Evolutionary conservation across 208 protist species (phyloP), one percentile per base, ranked within the genome.

Genomic region (Trypanosoma lewisi): DNA sequence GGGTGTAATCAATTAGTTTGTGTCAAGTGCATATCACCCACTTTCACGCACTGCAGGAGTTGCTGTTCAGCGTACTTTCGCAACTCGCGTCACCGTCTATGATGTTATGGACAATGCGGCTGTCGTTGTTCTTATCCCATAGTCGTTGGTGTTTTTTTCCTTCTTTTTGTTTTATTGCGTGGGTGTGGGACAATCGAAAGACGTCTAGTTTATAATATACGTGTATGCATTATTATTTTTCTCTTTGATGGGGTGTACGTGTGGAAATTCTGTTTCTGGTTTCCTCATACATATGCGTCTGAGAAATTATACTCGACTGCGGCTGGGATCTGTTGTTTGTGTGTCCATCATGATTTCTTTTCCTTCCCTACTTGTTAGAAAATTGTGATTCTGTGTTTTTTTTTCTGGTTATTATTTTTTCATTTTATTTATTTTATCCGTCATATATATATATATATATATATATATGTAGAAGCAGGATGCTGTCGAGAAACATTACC

Each of bases 21-120:
- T 31, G 37, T 57, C 11, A 48, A 63, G 33, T 95, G 85, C 51
- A 59, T 93, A 21, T 67, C 78, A 54, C 39, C 73, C 4, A 67
- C 68, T 30, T 86, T 89, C 82, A 68, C 70, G n/a, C 84, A 91
- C 59, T 92, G 85, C 69, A 80, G 77, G 49, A 63, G 67, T 7
- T 95, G 89, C 67, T 91, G 81, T 66, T 41, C 80, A 8, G 82
- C 79, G 16, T 93, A 74, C 57, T 82, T 95, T 70, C 71, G 53
- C 2, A 87, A 82, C 50, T 59, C 64, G 21, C 49, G 73, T 21
- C 65, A 78, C 33, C 62, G 70, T 47, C 59, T 94, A 19, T 94
- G 63, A 86, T 17, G 2, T 68, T n/a, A n/a, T n/a, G n/a, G n/a
- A n/a, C n/a, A n/a, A n/a, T n/a, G n/a, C n/a, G n/a, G n/a, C n/a